phyloP scores from a whole-genome alignment of 2,329 filamentous ascomycete species.

The Claviceps pazoutovae region DNA sequence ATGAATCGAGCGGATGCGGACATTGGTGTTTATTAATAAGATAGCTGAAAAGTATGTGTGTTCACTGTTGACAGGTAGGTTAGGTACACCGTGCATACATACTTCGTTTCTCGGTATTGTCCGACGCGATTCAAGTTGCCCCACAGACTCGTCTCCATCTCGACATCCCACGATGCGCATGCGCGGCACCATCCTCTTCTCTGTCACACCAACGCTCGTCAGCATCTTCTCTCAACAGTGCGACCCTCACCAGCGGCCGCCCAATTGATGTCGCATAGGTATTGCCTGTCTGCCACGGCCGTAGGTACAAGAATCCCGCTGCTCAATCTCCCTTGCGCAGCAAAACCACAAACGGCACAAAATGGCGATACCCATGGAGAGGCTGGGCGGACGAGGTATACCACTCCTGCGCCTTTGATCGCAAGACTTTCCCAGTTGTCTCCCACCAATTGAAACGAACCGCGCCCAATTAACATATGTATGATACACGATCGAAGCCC shows the following conservation, averaged over 20 bases:
- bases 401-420: neutral
- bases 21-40: too few species aligned
- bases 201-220: neutral
- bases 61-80: too few species aligned
- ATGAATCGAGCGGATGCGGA: too few species aligned
- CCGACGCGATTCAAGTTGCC: neutral
- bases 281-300: neutral
- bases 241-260: neutral
- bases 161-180: neutral
- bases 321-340: too few species aligned
- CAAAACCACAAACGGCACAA: neutral
- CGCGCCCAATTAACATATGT: neutral
- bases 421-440: neutral
- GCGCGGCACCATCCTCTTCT: neutral
- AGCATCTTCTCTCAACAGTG: neutral
- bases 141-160: neutral
- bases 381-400: constrained; percentile 28
- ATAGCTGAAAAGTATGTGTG: too few species aligned
- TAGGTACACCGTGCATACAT: too few species aligned
- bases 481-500: constrained; percentile 37
- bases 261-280: neutral
- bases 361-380: constrained; percentile 25
- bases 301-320: neutral
- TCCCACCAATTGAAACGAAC: neutral
- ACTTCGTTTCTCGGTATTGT: too few species aligned